Evolutionary conservation across 2,329 filamentous ascomycete genomes (phyloP).

Genomic region (Aspergillus caelatus): DNA sequence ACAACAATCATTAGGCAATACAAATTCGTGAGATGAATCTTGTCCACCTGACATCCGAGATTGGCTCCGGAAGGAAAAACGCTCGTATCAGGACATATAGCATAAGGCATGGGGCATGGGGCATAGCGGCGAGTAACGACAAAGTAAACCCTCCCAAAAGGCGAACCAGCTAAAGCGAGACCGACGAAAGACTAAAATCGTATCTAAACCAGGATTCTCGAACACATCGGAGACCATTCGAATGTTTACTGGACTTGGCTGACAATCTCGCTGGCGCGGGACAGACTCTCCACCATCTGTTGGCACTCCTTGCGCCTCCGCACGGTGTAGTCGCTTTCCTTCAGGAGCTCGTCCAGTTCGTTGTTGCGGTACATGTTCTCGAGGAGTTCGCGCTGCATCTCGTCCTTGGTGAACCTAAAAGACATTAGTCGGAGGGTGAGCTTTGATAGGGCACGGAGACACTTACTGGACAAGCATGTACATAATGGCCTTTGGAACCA

Average conservation of each 20-base stretch:
- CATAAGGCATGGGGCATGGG: slow-evolving; percentile 2
- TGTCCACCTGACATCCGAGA: slow-evolving; percentile 20
- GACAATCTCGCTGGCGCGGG: slow-evolving; percentile 92
- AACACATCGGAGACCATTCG: slow-evolving; percentile 13
- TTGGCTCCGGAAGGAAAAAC: slow-evolving; percentile 3
- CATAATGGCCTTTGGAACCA: slow-evolving; percentile 99
- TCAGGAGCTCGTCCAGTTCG: slow-evolving; percentile 89
- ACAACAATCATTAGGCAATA: slow-evolving; percentile 28
- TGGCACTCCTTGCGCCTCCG: slow-evolving; percentile 96
- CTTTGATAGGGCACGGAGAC: neutral
- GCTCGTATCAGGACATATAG: slow-evolving; percentile 9
- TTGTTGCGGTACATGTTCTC: slow-evolving; percentile 96
- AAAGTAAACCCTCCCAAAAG: slow-evolving; percentile 18
- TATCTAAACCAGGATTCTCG: slow-evolving; percentile 6
- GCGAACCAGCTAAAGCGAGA: slow-evolving; percentile 9
- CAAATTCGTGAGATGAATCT: slow-evolving; percentile 27
- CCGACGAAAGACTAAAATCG: slow-evolving; percentile 12
- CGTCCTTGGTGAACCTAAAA: slow-evolving; percentile 84
- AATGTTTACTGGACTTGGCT: slow-evolving; percentile 64
- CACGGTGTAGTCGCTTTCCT: slow-evolving; percentile 97
- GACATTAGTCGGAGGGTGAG: slow-evolving; percentile 11
- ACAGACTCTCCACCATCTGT: slow-evolving; percentile 96
- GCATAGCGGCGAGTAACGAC: neutral
- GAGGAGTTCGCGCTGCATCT: slow-evolving; percentile 96
- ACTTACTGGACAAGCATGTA: slow-evolving; percentile 91